Evolutionary conservation across 169 alveolate species (phyloP), one percentile per base, ranked within the genome.

Genomic region (Plasmodium inui): DNA sequence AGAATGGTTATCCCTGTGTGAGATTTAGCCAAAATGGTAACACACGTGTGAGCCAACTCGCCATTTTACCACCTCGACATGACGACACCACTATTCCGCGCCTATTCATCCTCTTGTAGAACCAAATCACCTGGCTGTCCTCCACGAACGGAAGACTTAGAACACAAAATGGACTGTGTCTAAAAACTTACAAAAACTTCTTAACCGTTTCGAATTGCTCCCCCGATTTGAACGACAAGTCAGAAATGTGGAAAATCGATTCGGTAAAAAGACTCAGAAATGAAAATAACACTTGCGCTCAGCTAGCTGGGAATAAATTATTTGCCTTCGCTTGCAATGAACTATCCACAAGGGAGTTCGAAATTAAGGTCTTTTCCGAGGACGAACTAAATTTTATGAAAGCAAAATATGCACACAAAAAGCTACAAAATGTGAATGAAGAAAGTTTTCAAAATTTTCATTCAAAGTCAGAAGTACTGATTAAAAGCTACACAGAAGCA

Each of bases 211-310:
- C 94, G 19, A 80, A 76, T 26, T 89, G 94, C 30, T 78, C 94
- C 7, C 91, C 94, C 72, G 57, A 89, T 44, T n/a, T 57, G 50
- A 50, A 89, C 83, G 94, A 89, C 50, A 78, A 55, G 39, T 89
- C 94, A 14, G 94, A 89, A 89, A 61, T 80, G 55, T 89, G 94
- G 94, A 89, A 39, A 34, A 73, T 89, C 14, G 94, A 89, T 46
- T 44, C 82, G 22, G 94, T 80, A 80, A 55, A 80, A 67, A 67
- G 50, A 30, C 71, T 89, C 34, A 79, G 82, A 89, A 89, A 89
- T 50, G 94, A 89, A 50, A 89, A 41, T 50, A 81, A 89, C 46
- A 67, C 22, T 28, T 89, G 94, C 34, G 94, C 94, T 9, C 94
- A 89, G 37, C 32, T 89, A 44, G 86, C 94, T 80, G 94, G 94